A percentile compares a stretch with the other conserved stretches of the same genome.
Conservation (phyloP, 1,284 basidiomycete genomes). For the Apiotrichum mycotoxinovorans region DNA sequence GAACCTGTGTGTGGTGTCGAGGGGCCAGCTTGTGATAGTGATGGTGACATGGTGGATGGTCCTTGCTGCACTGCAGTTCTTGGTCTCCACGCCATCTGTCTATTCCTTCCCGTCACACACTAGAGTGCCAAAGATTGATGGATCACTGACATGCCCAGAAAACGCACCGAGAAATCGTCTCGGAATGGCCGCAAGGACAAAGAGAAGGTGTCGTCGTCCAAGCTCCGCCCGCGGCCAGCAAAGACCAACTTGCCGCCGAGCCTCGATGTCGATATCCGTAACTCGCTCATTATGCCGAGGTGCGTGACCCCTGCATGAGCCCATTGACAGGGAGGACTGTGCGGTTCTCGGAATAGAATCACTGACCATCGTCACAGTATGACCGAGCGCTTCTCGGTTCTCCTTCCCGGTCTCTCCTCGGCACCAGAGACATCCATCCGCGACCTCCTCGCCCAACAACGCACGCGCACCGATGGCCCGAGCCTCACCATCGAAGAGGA, state of each 20-base stretch:
- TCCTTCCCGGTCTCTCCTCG: constrained; percentile 35
- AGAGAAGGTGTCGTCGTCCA: neutral
- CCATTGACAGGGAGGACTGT: no score
- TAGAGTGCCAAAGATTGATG: no score
- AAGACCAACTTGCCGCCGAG: constrained; percentile 25
- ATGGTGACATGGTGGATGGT: no score
- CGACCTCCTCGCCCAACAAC: constrained; percentile 38
- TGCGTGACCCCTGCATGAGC: no score
- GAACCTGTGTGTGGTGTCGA: no score
- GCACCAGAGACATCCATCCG: constrained; percentile 38
- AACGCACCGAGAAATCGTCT: constrained; percentile 1
- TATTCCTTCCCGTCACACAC: no score
- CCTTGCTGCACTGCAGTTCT: no score
- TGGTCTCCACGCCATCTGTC: no score
- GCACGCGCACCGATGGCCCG: constrained; percentile 34
- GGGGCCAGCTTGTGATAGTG: no score
- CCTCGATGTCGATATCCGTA: constrained; percentile 42
- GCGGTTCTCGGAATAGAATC: neutral
- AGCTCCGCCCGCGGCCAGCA: neutral
- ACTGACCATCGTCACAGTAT: constrained; percentile 27
- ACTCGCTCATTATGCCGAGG: constrained; percentile 45
- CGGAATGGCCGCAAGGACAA: neutral
- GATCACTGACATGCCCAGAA: neutral
- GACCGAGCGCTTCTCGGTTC: constrained; percentile 44
- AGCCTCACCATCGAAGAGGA: constrained; percentile 43